These are phyloP conservation scores for Oenanthe javanica DNA, from an alignment of 140 eudicot species.

Conservation along the genomic window DNA sequence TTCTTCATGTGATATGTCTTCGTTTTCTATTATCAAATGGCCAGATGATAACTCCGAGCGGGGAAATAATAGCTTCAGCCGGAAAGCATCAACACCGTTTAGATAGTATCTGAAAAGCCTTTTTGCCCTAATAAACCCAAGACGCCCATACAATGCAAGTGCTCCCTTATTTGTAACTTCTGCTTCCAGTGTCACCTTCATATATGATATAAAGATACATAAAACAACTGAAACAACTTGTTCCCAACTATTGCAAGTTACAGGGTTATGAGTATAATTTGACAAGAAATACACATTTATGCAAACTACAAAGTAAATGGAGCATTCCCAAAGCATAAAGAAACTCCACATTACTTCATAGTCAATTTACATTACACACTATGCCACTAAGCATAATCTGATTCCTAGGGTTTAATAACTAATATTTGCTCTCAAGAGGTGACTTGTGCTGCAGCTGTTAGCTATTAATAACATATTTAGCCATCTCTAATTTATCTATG, in stretches of 20 bases:
- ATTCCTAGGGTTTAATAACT: neutral
- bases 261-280: neutral
- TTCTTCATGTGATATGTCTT: conserved; percentile 16
- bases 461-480: neutral
- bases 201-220: neutral
- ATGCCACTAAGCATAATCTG: neutral
- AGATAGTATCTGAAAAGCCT: conserved; percentile 83
- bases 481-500: neutral
- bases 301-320: neutral
- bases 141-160: conserved; percentile 79
- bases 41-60: conserved; percentile 40
- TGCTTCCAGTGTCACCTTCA: conserved; percentile 91
- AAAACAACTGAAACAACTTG: neutral
- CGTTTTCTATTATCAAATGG: conserved; percentile 17
- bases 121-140: conserved; percentile 89
- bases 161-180: conserved; percentile 99
- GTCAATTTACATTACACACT: neutral
- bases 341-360: neutral
- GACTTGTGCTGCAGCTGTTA: neutral
- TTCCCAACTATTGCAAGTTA: neutral
- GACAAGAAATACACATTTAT: neutral
- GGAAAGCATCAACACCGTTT: conserved; percentile 91
- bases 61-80: conserved; percentile 78
- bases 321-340: neutral
- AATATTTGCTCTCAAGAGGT: neutral